Evolutionary conservation across 2,329 filamentous ascomycete genomes (phyloP).

Genomic region (Rhinocladiella similis): DNA sequence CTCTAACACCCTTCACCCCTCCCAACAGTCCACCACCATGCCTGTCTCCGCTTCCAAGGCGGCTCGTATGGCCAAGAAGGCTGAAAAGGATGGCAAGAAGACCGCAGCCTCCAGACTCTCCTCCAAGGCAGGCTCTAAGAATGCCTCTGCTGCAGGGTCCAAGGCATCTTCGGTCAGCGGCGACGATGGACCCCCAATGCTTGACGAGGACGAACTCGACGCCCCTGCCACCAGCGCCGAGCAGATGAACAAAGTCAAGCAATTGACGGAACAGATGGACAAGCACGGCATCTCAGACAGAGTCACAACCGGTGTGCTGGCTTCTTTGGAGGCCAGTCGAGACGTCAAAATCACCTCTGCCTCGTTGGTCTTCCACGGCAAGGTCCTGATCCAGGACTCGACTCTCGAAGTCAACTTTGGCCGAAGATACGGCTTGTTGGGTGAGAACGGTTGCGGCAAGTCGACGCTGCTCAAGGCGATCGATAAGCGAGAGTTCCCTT

Average conservation of each 20-base stretch:
- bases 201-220: slow-evolving; percentile 63
- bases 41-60: slow-evolving; percentile 66
- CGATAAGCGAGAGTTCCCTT: slow-evolving; percentile 87
- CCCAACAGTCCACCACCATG: slow-evolving; percentile 47
- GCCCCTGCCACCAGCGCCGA: slow-evolving; percentile 68
- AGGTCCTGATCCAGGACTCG: slow-evolving; percentile 90
- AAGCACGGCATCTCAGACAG: slow-evolving; percentile 94
- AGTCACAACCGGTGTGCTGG: slow-evolving; percentile 94
- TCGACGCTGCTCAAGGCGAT: slow-evolving; percentile 97
- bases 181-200: slow-evolving; percentile 62
- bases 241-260: slow-evolving; percentile 79
- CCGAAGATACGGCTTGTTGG: slow-evolving; percentile 88
- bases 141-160: slow-evolving; percentile 45
- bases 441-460: slow-evolving; percentile 99
- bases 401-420: slow-evolving; percentile 91
- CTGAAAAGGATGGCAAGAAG: slow-evolving; percentile 62
- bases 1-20: background rate
- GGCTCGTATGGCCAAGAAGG: slow-evolving; percentile 68
- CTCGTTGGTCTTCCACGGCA: slow-evolving; percentile 95
- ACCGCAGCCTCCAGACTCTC: slow-evolving; percentile 69
- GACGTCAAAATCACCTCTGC: slow-evolving; percentile 96
- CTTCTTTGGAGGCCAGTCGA: slow-evolving; percentile 79
- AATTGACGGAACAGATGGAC: slow-evolving; percentile 89
- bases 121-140: slow-evolving; percentile 63
- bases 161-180: slow-evolving; percentile 68